A percentile compares a stretch with the other conserved stretches of the same genome.
phyloP scores from a whole-genome alignment of 2,329 filamentous ascomycete genomes.

The Cladorrhinum sp. region DNA sequence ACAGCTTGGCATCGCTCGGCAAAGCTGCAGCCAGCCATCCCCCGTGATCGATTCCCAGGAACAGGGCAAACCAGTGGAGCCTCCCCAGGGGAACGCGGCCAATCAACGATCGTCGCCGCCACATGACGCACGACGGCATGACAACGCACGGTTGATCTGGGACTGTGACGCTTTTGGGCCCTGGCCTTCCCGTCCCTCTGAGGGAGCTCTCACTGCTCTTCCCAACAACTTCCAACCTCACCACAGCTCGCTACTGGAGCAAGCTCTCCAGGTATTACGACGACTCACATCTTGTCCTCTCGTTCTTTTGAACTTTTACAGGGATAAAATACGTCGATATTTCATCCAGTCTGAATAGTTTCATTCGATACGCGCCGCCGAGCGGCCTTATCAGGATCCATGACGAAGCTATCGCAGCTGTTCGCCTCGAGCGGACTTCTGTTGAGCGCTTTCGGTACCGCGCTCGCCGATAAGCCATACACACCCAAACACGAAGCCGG shows the following conservation, averaged over 20 bases:
- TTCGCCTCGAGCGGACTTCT: conserved; percentile 35
- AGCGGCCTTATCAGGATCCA: conserved; percentile 27
- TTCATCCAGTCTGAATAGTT: neutral
- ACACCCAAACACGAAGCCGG: conserved; percentile 76
- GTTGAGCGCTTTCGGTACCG: conserved; percentile 32
- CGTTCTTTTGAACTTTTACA: neutral
- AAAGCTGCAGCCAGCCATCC: conserved; percentile 1
- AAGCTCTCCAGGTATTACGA: neutral
- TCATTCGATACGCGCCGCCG: conserved; percentile 18
- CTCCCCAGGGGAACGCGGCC: neutral
- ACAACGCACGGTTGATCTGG: neutral
- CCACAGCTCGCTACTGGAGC: neutral
- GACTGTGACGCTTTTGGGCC: neutral
- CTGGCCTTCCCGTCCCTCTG: neutral
- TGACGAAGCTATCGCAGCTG: conserved; percentile 39
- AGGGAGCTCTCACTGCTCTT: neutral
- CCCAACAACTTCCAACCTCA: neutral
- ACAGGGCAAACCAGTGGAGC: neutral
- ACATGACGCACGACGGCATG: conserved; percentile 8
- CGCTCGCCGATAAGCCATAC: conserved; percentile 29
- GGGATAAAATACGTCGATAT: neutral
- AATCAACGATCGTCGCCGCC: neutral
- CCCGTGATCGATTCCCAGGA: conserved; percentile 4
- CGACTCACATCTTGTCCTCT: neutral
- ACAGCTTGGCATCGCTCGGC: conserved; percentile 3